phyloP scores from a whole-genome alignment of 805 yeast species.

The Saccharomyces mikatae region DNA sequence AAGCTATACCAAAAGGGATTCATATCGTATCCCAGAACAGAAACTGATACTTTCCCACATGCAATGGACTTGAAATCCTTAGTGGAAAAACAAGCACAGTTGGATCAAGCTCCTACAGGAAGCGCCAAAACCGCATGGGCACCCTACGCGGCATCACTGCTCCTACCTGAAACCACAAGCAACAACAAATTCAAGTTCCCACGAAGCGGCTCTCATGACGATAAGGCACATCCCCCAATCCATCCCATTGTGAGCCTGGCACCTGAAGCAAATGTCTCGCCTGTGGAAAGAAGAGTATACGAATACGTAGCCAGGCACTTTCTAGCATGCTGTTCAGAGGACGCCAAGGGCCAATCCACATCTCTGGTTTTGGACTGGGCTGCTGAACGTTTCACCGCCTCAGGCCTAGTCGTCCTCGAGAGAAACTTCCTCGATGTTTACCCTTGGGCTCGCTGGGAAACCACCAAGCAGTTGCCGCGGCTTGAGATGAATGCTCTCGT shows the following conservation, averaged over 20 bases:
- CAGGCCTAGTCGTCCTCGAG: constrained; percentile 69
- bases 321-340: constrained; percentile 84
- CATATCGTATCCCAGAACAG: constrained; percentile 94
- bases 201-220: constrained; percentile 74
- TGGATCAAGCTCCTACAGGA: constrained; percentile 18
- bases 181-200: constrained; percentile 52
- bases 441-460: constrained; percentile 71
- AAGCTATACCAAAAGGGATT: constrained; percentile 76
- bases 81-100: constrained; percentile 48
- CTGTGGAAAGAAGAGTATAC: constrained; percentile 60
- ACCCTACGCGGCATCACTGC: constrained; percentile 45
- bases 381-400: constrained; percentile 57
- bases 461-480: constrained; percentile 55
- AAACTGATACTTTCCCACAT: constrained; percentile 78
- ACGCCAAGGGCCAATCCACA: constrained; percentile 72
- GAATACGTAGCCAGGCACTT: constrained; percentile 82
- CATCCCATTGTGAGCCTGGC: constrained; percentile 57
- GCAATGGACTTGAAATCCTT: constrained; percentile 61
- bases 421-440: constrained; percentile 76
- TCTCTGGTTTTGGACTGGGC: constrained; percentile 69
- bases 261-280: constrained; percentile 19
- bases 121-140: constrained; percentile 82
- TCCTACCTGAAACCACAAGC: constrained; percentile 6
- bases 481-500: constrained; percentile 52
- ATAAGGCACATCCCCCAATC: constrained; percentile 97